These are phyloP conservation scores for Sisymbrium irio DNA, from an alignment of 345 rosid genomes.

Conservation along the genomic window DNA sequence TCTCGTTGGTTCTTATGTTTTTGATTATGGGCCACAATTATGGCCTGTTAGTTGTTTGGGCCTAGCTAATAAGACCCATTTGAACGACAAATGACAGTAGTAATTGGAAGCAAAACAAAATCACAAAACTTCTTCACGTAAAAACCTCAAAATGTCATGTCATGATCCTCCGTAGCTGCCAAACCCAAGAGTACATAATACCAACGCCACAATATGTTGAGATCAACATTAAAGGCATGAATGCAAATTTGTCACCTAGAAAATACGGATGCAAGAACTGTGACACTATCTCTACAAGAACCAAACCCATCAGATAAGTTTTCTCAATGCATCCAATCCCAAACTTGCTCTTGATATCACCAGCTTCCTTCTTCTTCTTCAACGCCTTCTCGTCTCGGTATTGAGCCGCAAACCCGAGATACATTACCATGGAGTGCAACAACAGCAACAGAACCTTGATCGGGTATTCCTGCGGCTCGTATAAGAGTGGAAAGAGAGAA, in stretches of 20 bases:
- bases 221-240: conserved; percentile 70
- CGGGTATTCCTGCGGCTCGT: conserved; percentile 76
- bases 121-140: no score
- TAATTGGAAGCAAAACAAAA: no score
- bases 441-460: conserved; percentile 70
- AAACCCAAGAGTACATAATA: conserved; percentile 74
- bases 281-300: conserved; percentile 67
- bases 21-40: neutral
- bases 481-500: conserved; percentile 83
- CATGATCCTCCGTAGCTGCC: conserved; percentile 62
- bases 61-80: neutral
- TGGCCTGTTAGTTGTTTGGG: neutral
- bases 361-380: conserved; percentile 16
- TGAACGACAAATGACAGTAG: no score
- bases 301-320: conserved; percentile 55
- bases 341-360: conserved; percentile 40
- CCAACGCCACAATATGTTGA: conserved; percentile 73
- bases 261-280: conserved; percentile 67
- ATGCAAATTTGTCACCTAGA: conserved; percentile 68
- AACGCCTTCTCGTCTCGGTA: conserved; percentile 21
- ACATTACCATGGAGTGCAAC: conserved; percentile 52
- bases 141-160: no score
- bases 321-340: conserved; percentile 47
- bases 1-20: neutral
- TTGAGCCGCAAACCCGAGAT: conserved; percentile 51